phyloP scores from a whole-genome alignment of 2,329 filamentous ascomycete species.

The Colletotrichum sp. region DNA sequence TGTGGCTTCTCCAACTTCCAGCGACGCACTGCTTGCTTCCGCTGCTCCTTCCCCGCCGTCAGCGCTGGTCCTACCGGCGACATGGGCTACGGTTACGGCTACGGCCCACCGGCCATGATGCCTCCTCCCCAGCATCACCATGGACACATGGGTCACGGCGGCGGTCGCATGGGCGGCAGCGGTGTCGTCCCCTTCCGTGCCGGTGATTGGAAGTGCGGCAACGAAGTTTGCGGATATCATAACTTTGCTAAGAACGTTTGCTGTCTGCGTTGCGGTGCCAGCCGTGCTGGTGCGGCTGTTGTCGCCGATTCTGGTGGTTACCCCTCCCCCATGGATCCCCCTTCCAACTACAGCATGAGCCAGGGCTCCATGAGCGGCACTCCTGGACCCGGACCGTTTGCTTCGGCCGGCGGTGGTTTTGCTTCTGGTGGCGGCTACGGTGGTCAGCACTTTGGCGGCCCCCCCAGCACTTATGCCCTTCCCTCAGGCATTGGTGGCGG shows the following conservation, averaged over 20 bases:
- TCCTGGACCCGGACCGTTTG: constrained; percentile 78
- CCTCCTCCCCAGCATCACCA: constrained; percentile 73
- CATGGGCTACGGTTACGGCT: constrained; percentile 62
- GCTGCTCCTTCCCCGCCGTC: constrained; percentile 98
- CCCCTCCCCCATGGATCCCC: constrained; percentile 86
- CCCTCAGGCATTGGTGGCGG: constrained; percentile 84
- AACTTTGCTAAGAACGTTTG: constrained; percentile 99
- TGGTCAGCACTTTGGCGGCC: constrained; percentile 81
- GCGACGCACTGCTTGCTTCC: constrained; percentile 96
- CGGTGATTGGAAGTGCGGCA: constrained; percentile 98
- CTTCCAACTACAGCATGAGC: constrained; percentile 83
- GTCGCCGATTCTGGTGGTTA: constrained; percentile 93
- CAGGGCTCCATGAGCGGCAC: constrained; percentile 87
- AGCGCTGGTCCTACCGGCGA: constrained; percentile 75
- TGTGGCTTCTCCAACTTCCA: constrained; percentile 99
- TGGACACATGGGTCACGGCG: constrained; percentile 59
- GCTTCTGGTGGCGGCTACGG: constrained; percentile 62
- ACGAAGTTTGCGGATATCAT: constrained; percentile 96
- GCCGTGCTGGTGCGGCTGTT: constrained; percentile 90
- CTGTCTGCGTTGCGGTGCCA: constrained; percentile 94
- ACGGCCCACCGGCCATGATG: constrained; percentile 82
- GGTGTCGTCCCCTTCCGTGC: constrained; percentile 95
- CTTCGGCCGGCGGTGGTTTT: constrained; percentile 68
- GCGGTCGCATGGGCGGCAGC: constrained; percentile 78
- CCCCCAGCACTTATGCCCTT: constrained; percentile 86